Evolutionary conservation across 495 filamentous ascomycete genomes (phyloP).

Genomic region (Neurospora sp.): DNA sequence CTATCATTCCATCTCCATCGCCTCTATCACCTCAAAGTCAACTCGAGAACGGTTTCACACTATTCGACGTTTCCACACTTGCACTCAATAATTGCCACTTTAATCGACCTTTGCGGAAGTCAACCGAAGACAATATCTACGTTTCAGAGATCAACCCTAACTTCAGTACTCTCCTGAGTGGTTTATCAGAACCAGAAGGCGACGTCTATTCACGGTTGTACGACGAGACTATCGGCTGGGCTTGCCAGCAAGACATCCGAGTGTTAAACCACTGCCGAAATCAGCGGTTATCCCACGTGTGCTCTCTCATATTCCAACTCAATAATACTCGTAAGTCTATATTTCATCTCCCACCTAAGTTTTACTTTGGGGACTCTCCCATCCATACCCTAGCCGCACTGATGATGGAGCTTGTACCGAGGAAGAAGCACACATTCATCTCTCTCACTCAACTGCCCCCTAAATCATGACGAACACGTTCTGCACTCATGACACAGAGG

Average conservation of each 20-base stretch:
- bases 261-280: not conserved
- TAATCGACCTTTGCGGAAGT: not conserved
- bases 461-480: not conserved
- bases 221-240: not conserved
- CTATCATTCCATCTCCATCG: not conserved
- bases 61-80: not conserved
- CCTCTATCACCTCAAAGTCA: not conserved
- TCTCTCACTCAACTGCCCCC: not conserved
- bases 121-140: not conserved
- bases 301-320: not conserved
- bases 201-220: not conserved
- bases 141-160: not conserved
- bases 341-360: not conserved
- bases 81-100: not conserved
- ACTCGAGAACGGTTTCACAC: not conserved
- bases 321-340: not conserved
- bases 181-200: not conserved
- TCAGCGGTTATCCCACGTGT: not conserved
- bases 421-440: not conserved
- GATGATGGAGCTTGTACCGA: not conserved
- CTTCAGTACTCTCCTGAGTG: not conserved
- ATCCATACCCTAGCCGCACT: not conserved
- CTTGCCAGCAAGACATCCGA: not conserved
- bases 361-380: not conserved
- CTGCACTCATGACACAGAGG: not conserved